These are phyloP conservation scores for Rhodamnia argentea DNA, from an alignment of 345 rosid species.

Conservation along the genomic window DNA sequence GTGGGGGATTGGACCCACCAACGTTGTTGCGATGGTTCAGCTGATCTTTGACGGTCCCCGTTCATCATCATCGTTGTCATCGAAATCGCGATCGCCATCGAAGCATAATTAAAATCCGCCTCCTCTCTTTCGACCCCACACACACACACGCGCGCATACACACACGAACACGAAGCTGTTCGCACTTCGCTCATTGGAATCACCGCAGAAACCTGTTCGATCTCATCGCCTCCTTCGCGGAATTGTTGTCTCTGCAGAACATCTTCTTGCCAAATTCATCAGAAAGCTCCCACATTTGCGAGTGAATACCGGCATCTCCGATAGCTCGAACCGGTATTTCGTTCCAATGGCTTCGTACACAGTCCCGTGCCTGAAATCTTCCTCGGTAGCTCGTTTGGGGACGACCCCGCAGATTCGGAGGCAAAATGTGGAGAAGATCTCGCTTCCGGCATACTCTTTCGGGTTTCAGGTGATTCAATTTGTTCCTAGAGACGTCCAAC, in stretches of 20 bases:
- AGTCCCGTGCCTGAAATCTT: slow-evolving; percentile 56
- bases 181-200: neutral
- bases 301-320: neutral
- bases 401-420: slow-evolving; percentile 17
- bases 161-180: neutral
- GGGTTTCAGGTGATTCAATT: slow-evolving; percentile 10
- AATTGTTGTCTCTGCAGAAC: neutral
- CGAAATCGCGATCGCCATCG: neutral
- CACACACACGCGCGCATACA: neutral
- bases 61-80: neutral
- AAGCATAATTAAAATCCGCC: neutral
- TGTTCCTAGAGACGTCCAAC: neutral
- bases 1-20: neutral
- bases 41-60: neutral
- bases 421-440: slow-evolving; percentile 9
- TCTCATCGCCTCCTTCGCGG: neutral
- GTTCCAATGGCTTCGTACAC: slow-evolving; percentile 48
- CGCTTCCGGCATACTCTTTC: slow-evolving; percentile 5
- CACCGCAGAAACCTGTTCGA: neutral
- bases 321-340: neutral
- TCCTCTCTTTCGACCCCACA: neutral
- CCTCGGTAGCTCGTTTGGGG: slow-evolving; percentile 27
- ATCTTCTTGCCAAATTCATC: neutral
- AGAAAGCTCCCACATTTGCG: neutral
- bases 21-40: neutral